A percentile compares a stretch with the other conserved stretches of the same genome.
Evolutionary conservation across 192 early-diverging fungal species (phyloP).

Genomic region (Dimargaris cristalligena): DNA sequence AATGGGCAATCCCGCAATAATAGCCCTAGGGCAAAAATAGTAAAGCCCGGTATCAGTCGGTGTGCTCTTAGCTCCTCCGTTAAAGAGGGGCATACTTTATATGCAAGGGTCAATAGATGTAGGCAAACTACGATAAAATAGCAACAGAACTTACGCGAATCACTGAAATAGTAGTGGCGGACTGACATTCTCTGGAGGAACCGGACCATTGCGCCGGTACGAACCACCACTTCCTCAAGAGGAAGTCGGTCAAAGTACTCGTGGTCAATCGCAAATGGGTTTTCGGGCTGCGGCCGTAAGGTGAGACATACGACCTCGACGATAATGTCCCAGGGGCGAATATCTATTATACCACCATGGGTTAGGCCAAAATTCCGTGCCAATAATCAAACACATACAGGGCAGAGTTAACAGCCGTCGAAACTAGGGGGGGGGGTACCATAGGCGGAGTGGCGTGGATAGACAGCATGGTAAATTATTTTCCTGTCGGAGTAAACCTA

Average conservation of each 20-base stretch:
- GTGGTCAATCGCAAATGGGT: conserved; percentile 47
- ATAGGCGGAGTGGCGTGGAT: too few species aligned
- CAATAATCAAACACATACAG: too few species aligned
- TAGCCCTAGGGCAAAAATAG: too few species aligned
- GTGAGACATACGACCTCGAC: conserved; percentile 46
- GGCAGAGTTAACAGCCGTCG: too few species aligned
- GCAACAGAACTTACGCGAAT: conserved; percentile 10
- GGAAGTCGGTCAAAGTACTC: conserved; percentile 40
- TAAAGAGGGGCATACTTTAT: too few species aligned
- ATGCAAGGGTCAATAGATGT: background rate
- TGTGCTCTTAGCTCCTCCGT: too few species aligned
- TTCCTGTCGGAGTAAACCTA: too few species aligned
- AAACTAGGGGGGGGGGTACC: too few species aligned
- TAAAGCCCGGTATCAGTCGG: too few species aligned
- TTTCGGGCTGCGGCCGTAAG: conserved; percentile 34
- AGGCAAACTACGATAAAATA: background rate
- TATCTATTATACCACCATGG: conserved; percentile 19
- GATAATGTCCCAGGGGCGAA: conserved; percentile 45
- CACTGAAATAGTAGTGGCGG: conserved; percentile 29
- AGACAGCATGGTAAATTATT: too few species aligned
- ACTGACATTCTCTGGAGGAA: conserved; percentile 44
- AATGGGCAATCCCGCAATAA: background rate
- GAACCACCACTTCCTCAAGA: conserved; percentile 42
- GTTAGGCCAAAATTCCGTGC: too few species aligned
- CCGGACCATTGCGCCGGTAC: conserved; percentile 47